Evolutionary conservation across 2,329 filamentous ascomycete genomes (phyloP).

Genomic region (Dichotomopilus funicola): DNA sequence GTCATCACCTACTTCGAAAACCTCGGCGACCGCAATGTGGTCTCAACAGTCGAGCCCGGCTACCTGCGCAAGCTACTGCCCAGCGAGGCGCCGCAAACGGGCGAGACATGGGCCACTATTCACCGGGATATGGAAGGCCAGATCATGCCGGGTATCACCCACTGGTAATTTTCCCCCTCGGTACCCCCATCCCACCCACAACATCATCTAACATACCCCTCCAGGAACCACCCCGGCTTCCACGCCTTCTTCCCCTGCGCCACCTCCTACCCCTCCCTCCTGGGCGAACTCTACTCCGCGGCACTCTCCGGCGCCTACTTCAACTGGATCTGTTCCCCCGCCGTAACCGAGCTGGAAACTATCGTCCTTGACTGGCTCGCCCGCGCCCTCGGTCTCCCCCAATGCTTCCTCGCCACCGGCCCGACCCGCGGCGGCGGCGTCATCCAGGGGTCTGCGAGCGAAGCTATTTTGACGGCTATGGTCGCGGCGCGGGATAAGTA

Average conservation of each 20-base stretch:
- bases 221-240: constrained; percentile 62
- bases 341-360: constrained; percentile 88
- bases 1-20: constrained; percentile 76
- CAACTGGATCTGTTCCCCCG: constrained; percentile 94
- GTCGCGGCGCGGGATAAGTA: constrained; percentile 80
- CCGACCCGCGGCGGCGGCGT: constrained; percentile 74
- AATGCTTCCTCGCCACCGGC: constrained; percentile 65
- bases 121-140: constrained; percentile 76
- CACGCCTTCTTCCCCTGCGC: constrained; percentile 91
- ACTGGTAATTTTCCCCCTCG: constrained; percentile 54
- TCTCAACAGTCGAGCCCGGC: constrained; percentile 74
- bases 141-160: constrained; percentile 87
- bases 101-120: constrained; percentile 71
- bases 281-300: constrained; percentile 87
- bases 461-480: constrained; percentile 80
- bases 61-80: constrained; percentile 80
- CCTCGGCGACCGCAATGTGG: constrained; percentile 61
- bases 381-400: constrained; percentile 64
- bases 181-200: too few relatives aligned
- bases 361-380: constrained; percentile 90
- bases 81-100: constrained; percentile 53
- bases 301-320: constrained; percentile 87
- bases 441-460: constrained; percentile 87
- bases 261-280: constrained; percentile 74
- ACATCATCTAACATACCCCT: too few relatives aligned